phyloP scores from a whole-genome alignment of 2,329 filamentous ascomycete genomes.

The Metarhizium humberi region DNA sequence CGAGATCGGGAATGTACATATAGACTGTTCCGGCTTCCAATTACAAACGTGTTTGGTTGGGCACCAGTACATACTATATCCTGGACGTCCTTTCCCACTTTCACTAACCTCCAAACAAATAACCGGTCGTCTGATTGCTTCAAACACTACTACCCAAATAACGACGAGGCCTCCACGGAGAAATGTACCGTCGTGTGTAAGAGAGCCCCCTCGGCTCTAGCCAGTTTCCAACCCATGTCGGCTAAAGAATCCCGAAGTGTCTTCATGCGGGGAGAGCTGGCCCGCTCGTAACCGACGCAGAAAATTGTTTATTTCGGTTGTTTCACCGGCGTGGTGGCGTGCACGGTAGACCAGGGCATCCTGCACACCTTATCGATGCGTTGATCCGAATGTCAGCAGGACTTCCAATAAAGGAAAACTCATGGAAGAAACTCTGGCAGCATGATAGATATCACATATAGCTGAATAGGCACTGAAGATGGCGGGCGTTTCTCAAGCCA shows the following conservation, averaged over 20 bases:
- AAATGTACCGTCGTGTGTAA: neutral
- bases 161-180: neutral
- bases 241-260: neutral
- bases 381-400: too few species aligned
- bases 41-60: neutral
- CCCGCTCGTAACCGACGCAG: too few species aligned
- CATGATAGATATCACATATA: too few species aligned
- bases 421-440: too few species aligned
- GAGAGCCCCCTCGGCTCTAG: neutral
- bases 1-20: neutral
- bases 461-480: too few species aligned
- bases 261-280: neutral
- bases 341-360: too few species aligned
- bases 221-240: neutral
- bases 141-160: neutral
- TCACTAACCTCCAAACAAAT: neutral
- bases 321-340: too few species aligned
- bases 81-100: neutral
- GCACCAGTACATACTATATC: too few species aligned
- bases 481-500: too few species aligned
- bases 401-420: too few species aligned
- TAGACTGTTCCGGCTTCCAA: neutral
- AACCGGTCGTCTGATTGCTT: neutral
- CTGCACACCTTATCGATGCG: too few species aligned
- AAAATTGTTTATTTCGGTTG: too few species aligned